These are phyloP conservation scores for Penicillium waksmanii DNA, from an alignment of 495 filamentous ascomycete species.

Conservation along the genomic window DNA sequence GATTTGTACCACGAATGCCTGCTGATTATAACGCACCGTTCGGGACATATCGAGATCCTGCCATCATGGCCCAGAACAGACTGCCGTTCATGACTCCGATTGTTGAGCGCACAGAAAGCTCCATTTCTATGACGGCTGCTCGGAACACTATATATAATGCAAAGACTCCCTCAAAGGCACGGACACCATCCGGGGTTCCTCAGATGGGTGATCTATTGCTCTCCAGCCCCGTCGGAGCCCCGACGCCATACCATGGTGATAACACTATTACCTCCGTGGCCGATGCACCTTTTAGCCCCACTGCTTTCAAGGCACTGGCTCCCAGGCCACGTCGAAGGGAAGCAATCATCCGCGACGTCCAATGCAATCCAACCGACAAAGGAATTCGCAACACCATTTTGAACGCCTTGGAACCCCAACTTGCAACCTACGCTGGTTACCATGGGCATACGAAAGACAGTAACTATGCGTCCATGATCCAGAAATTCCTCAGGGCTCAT, in stretches of 20 bases:
- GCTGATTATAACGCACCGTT: slow-evolving; percentile 80
- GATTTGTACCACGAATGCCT: slow-evolving; percentile 71
- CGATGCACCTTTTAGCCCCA: slow-evolving; percentile 48
- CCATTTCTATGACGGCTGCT: slow-evolving; percentile 63
- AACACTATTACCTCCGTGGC: slow-evolving; percentile 38
- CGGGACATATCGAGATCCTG: slow-evolving; percentile 75
- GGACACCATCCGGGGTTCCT: slow-evolving; percentile 32
- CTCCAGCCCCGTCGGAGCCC: slow-evolving; percentile 32
- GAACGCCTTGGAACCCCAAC: slow-evolving; percentile 66
- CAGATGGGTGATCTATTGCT: slow-evolving; percentile 43
- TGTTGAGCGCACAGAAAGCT: slow-evolving; percentile 90
- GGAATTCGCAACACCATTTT: slow-evolving; percentile 74
- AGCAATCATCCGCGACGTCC: slow-evolving; percentile 75
- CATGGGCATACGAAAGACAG: slow-evolving; percentile 65
- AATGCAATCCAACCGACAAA: slow-evolving; percentile 87
- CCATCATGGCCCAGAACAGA: slow-evolving; percentile 77
- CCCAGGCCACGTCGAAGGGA: slow-evolving; percentile 39
- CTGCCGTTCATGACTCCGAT: slow-evolving; percentile 99
- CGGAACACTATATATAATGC: slow-evolving; percentile 60
- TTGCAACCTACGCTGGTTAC: slow-evolving; percentile 76
- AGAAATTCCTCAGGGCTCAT: slow-evolving; percentile 72
- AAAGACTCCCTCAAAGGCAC: slow-evolving; percentile 73
- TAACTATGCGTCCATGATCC: slow-evolving; percentile 71
- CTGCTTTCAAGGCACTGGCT: slow-evolving; percentile 49
- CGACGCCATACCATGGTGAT: slow-evolving; percentile 36